Base-by-base conservation (phyloP, 2,329 filamentous ascomycete species). In the Fusarium sp. region DNA sequence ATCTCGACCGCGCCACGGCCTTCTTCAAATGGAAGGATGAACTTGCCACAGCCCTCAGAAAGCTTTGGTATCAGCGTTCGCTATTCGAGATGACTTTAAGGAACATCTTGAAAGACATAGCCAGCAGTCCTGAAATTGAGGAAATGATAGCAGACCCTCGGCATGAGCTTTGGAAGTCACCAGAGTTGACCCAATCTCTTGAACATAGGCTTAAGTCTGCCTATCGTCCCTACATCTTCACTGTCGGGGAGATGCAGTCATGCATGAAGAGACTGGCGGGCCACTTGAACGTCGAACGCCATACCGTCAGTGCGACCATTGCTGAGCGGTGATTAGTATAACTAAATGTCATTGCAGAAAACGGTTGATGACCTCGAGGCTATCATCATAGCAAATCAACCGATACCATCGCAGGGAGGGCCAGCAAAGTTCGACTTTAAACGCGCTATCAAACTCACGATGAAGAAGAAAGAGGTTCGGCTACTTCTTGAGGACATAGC, bases 1-100 rank as follows among this genome's bases (percentile, higher is more conserved):
- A 30, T 6, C 37, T 54, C 7, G 40, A 54, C n/a, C 37, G 7
- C 6, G 51, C 39, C 0, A 54, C 16, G 8, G 28, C 51, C 1
- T 44, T 54, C 27, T 43, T 41, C n/a, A 54, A 43, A 8, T 54
- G 30, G 51, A 31, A 44, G 10, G 27, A 34, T 36, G 39, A 43
- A 5, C 51, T 43, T 1, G 30, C 23, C 2, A 43, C 10, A 6
- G 23, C 39, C 5, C 27, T 54, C 7, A 2, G 51, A 23, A 13
- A 23, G 28, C 11, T 54, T 4, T 54, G 51, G 37, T 13, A 18
- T 4, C 51, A 54, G 13, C 51, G 36, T 4, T 34, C 51, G 7
- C 43, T 31, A 3, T 36, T 34, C 36, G 27, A 54, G 13, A 7
- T 54, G 3, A 54, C 51, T 6, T 18, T 55, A 5, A 15, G 30